Conservation (phyloP, 2,329 filamentous ascomycete species). For the Pseudogymnoascus sp. region DNA sequence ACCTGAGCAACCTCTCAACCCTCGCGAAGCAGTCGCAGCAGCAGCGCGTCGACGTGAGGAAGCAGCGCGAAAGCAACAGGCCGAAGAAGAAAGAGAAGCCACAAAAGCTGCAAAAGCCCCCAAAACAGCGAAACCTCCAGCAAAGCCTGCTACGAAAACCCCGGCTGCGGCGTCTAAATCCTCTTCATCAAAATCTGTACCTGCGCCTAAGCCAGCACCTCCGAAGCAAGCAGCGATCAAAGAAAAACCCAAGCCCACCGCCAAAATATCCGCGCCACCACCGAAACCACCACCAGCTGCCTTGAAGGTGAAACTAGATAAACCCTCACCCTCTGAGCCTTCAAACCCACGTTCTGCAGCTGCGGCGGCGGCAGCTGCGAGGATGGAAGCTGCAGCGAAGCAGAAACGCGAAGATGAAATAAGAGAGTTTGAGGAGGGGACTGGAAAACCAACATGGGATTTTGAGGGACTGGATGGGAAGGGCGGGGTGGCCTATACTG, state of each 20-base stretch:
- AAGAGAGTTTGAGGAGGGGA: not conserved
- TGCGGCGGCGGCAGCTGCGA: not conserved
- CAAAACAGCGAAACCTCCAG: not conserved
- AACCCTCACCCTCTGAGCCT: not conserved
- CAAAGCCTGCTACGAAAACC: not conserved
- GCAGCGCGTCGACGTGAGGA: not conserved
- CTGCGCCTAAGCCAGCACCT: not conserved
- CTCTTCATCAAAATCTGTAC: not conserved
- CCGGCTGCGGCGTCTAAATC: not conserved
- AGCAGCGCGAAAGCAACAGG: not conserved
- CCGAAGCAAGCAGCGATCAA: not conserved
- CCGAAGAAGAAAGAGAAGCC: not conserved
- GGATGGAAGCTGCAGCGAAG: not conserved
- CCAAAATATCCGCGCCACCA: not conserved
- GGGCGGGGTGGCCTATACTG: not conserved
- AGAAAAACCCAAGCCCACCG: not conserved
- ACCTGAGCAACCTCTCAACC: not conserved
- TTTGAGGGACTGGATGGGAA: not conserved
- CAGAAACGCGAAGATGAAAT: not conserved
- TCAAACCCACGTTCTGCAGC: not conserved
- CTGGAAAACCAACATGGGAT: not conserved
- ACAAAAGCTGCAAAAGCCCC: not conserved
- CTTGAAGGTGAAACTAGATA: not conserved
- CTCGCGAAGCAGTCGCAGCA: not conserved
- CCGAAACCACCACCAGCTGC: not conserved